Percentiles rank a stretch among this genome's conserved stretches.
Evolutionary conservation across 345 rosid species (phyloP).

Genomic region (Microthlaspi erraticum): DNA sequence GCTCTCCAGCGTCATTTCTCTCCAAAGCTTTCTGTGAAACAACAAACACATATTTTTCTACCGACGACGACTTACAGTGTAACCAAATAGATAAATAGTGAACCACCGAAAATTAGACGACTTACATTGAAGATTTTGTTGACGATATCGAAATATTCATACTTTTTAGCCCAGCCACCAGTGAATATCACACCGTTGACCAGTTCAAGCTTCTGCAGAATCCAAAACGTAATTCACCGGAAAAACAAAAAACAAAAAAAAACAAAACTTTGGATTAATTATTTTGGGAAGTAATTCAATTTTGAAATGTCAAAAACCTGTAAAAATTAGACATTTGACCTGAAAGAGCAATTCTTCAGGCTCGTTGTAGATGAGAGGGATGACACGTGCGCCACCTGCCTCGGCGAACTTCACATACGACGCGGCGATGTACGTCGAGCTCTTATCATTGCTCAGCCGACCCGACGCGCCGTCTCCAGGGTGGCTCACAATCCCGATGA

Average conservation of each 20-base stretch:
- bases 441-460: constrained; percentile 60
- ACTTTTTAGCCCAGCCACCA: constrained; percentile 88
- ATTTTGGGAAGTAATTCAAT: not conserved
- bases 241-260: not conserved
- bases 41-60: constrained; percentile 8
- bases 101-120: not conserved
- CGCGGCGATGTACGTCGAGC: constrained; percentile 75
- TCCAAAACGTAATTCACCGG: constrained; percentile 10
- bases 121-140: constrained; percentile 59
- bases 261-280: not conserved
- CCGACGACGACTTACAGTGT: not conserved
- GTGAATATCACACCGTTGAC: constrained; percentile 87
- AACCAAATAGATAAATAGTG: not conserved
- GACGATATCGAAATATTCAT: constrained; percentile 58
- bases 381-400: constrained; percentile 91
- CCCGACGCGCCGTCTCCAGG: constrained; percentile 98
- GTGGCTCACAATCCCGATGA: constrained; percentile 79
- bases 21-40: constrained; percentile 67
- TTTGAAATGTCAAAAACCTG: too few relatives aligned
- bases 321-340: constrained; percentile 47
- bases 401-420: constrained; percentile 91
- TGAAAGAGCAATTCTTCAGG: constrained; percentile 68
- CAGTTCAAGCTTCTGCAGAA: constrained; percentile 71
- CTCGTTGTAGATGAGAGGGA: constrained; percentile 83
- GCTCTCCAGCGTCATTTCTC: constrained; percentile 75